Base-by-base conservation (phyloP, 2,329 filamentous ascomycete genomes). In the Penicillium oxalicum region DNA sequence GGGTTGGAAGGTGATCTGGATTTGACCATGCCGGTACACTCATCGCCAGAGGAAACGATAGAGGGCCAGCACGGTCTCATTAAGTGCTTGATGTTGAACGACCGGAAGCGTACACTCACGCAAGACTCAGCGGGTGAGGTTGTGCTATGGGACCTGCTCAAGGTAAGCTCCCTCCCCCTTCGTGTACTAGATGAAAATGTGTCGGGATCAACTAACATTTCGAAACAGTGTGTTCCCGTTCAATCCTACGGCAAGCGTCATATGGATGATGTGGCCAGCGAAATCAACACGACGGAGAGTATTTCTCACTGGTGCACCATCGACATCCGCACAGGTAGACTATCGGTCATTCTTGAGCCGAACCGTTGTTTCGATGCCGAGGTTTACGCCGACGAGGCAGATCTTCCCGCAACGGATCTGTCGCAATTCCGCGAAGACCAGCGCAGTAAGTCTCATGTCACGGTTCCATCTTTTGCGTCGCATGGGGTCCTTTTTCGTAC, bases 361-460 rank as follows among this genome's bases (percentile, higher is more conserved):
- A 94, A 93, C 62, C 94, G 94, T 59, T 96, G 91, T 66, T 98
- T 98, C 60, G 93, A 98, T 69, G 93, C 91, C 12, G 93, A 98
- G 64, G 87, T 95, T 69, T 98, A 98, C 66, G 91, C 90, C 1
- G 93, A 98, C 65, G 91, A 97, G 69, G 74, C 94, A 33, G 76
- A 83, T 36, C 59, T 91, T 47, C 79, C 55, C 26, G 37, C 50
- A 5, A 40, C 86, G 9, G 84, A 89, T 53, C 75, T 81, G n/a
- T 75, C 87, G 13, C 85, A 91, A 9, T 95, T 95, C 63, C 78
- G 86, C 49, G 91, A 97, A 60, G 93, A 98, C 60, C 91, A 97
- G 71, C 82, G 93, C 72, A 95, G 88, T 91, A 78, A 63, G 83
- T 68, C 4, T 51, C 28, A 28, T 0, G 5, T 12, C 33, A 38